Percentiles rank a stretch among this genome's conserved stretches.
Evolutionary conservation across 805 yeast genomes (phyloP).

Genomic region (Ogataea nitratoaversa): DNA sequence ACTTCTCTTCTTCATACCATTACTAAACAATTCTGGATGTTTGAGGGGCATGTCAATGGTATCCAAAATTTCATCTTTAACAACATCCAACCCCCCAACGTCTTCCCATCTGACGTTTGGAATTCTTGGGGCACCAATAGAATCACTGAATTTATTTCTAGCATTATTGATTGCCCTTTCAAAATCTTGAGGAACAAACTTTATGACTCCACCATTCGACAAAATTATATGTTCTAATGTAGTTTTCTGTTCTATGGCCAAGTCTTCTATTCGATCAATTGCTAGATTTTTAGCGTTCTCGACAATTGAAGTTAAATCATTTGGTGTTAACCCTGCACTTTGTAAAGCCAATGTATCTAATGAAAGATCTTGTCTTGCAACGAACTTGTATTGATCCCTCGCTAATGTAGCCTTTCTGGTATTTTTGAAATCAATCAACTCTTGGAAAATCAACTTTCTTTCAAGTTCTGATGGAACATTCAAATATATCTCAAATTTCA

Average conservation of each 20-base stretch:
- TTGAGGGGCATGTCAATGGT: conserved; percentile 95
- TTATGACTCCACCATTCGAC: conserved; percentile 54
- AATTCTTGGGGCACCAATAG: conserved; percentile 94
- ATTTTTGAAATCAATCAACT: conserved; percentile 32
- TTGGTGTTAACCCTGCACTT: conserved; percentile 89
- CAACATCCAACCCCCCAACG: conserved; percentile 89
- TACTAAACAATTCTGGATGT: conserved; percentile 83
- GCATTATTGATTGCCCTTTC: conserved; percentile 73
- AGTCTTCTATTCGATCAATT: conserved; percentile 40
- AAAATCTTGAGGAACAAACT: conserved; percentile 56
- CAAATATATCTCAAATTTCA: conserved; percentile 74
- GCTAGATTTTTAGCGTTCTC: conserved; percentile 60
- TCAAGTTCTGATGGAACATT: conserved; percentile 78
- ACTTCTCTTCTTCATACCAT: conserved; percentile 88
- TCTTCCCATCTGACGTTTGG: conserved; percentile 97
- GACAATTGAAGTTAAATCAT: conserved; percentile 71
- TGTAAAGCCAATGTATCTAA: conserved; percentile 63
- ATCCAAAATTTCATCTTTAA: conserved; percentile 88
- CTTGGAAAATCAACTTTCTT: conserved; percentile 57
- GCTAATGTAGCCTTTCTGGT: neutral
- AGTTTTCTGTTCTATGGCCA: conserved; percentile 23
- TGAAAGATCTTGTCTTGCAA: conserved; percentile 47
- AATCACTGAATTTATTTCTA: conserved; percentile 81
- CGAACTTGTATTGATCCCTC: conserved; percentile 18
- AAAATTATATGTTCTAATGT: conserved; percentile 33